These are phyloP conservation scores for Syncephalastrum racemosum DNA, from an alignment of 371 early-diverging fungal genomes.

Conservation along the genomic window DNA sequence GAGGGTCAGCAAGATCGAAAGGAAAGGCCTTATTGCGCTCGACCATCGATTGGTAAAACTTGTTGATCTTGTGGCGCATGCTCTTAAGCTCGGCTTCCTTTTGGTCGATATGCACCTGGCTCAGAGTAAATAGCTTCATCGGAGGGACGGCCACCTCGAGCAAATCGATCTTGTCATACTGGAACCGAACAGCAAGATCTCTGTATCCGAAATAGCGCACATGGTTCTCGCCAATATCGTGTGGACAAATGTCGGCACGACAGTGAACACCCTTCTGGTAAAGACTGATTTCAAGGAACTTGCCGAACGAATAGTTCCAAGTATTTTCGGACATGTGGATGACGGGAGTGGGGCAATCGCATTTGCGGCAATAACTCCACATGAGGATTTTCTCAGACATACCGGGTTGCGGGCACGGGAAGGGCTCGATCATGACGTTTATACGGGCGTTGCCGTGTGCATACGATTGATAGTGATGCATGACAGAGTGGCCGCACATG, in stretches of 20 bases:
- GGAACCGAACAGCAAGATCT: conserved; percentile 77
- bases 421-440: conserved; percentile 74
- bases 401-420: conserved; percentile 64
- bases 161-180: conserved; percentile 74
- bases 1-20: conserved; percentile 64
- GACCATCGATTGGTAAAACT: conserved; percentile 74
- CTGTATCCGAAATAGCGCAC: conserved; percentile 80
- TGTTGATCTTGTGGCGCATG: conserved; percentile 60
- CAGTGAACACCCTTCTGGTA: conserved; percentile 74
- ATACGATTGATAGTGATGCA: conserved; percentile 84
- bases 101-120: conserved; percentile 56
- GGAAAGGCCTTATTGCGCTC: conserved; percentile 68
- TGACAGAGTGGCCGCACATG: conserved; percentile 75
- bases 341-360: conserved; percentile 70
- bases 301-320: conserved; percentile 95
- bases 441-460: conserved; percentile 82
- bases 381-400: conserved; percentile 82
- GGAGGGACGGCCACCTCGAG: conserved; percentile 88
- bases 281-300: conserved; percentile 89
- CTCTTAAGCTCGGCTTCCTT: conserved; percentile 65
- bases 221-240: conserved; percentile 82
- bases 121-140: conserved; percentile 65
- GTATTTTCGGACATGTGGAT: conserved; percentile 87
- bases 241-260: conserved; percentile 79
- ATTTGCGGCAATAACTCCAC: conserved; percentile 89